Evolutionary conservation across 2,329 filamentous ascomycete species (phyloP).

Genomic region (Apiospora saccharicola): DNA sequence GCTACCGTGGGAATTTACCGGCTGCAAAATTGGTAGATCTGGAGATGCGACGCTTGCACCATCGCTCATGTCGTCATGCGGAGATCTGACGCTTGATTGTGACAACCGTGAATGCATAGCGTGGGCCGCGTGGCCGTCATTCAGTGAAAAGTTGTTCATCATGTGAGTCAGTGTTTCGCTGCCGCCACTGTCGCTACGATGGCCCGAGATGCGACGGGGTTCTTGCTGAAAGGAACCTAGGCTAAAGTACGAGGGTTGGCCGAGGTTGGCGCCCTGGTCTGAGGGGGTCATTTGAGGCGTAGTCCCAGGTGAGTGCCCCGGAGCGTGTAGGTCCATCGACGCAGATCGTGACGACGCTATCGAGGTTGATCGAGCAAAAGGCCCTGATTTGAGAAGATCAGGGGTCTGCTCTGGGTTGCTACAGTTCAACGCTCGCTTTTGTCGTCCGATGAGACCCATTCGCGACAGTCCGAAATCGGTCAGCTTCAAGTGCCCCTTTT

Average conservation of each 20-base stretch:
- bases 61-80: conserved; percentile 78
- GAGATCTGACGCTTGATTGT: conserved; percentile 60
- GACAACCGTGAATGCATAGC: conserved; percentile 22
- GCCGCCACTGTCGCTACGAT: conserved; percentile 90
- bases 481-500: conserved; percentile 93
- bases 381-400: conserved; percentile 90
- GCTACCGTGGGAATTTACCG: conserved; percentile 52
- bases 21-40: conserved; percentile 73
- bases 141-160: conserved; percentile 80
- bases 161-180: conserved; percentile 86
- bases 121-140: conserved; percentile 59
- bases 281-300: conserved; percentile 90
- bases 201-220: conserved; percentile 75
- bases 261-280: conserved; percentile 66
- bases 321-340: conserved; percentile 86
- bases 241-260: conserved; percentile 93
- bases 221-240: conserved; percentile 67
- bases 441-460: conserved; percentile 95
- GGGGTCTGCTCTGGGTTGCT: conserved; percentile 82
- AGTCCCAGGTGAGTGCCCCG: conserved; percentile 75
- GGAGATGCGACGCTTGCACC: conserved; percentile 78
- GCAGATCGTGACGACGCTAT: conserved; percentile 90
- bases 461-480: conserved; percentile 97
- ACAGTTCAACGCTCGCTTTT: conserved; percentile 88
- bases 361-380: conserved; percentile 85